Evolutionary conservation across 352 stramenopile species (phyloP), one percentile per base, ranked within the genome.

Genomic region (Phytophthora tubulina): DNA sequence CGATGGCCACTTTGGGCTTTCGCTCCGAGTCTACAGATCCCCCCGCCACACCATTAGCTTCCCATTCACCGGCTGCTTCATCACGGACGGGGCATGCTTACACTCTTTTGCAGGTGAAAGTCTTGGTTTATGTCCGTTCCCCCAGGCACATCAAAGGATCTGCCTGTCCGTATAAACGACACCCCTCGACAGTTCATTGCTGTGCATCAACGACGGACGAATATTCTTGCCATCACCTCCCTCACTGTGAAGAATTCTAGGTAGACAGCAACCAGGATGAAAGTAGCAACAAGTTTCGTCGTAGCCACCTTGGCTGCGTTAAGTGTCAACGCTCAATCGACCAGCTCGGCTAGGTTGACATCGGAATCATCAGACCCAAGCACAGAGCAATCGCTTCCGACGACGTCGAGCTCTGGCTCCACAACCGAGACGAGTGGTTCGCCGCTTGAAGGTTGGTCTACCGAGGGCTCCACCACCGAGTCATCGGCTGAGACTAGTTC

Each of bases 221-320:
- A 70, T 9, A 21, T 69, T 73, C 57, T 72, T 56, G 31, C 30
- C 49, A 61, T 61, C 21, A 52, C 15, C n/a, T 42, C 27, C 32
- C 48, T 70, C 64, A 73, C 44, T 66, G 70, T 66, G 46, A 73
- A 70, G 64, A 77, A 71, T 56, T 67, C 57, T 62, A 67, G 58
- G 36, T 65, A 64, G 54, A 27, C 61, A 30, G 32, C 54, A 64
- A 59, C 13, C 44, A 63, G 58, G 30, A 77, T 80, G 69, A 77
- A 75, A 70, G 63, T 72, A n/a, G 52, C 55, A 53, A 56, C 66
- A 56, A 66, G 41, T 41, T 38, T 80, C 33, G 41, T 74, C n/a
- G 70, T 67, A 30, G 69, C 68, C 11, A 65, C 64, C 14, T 69
- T 72, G 50, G 48, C 51, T 48, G 55, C 45, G 33, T 49, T 65